phyloP scores from a whole-genome alignment of 176 grass and related monocot species.

The Themeda triandra region DNA sequence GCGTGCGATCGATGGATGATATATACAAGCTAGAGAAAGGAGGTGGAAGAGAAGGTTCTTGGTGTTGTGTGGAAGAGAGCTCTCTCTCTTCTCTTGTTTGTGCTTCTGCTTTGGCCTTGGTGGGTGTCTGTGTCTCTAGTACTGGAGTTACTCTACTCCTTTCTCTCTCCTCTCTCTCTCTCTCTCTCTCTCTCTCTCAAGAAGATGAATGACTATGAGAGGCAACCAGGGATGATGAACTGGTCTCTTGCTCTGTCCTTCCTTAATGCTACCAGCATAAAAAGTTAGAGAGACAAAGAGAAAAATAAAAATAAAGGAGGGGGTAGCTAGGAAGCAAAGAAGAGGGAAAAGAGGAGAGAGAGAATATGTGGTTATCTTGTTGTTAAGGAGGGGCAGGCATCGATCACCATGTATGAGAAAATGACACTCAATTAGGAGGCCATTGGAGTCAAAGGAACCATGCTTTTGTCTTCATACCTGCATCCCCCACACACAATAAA shows the following conservation, averaged over 20 bases:
- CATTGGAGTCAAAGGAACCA: slow-evolving; percentile 45
- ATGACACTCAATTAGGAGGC: slow-evolving; percentile 53
- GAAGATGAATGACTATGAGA: slow-evolving; percentile 24
- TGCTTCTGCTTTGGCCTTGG: slow-evolving; percentile 40
- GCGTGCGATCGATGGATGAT: slow-evolving; percentile 22
- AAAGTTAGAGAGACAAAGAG: slow-evolving; percentile 39
- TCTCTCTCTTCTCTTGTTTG: slow-evolving; percentile 3
- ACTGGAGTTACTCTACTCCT: slow-evolving; percentile 34
- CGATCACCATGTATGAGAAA: slow-evolving; percentile 61
- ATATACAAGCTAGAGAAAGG: neutral
- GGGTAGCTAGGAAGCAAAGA: neutral
- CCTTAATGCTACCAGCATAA: slow-evolving; percentile 52
- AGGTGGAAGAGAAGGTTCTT: slow-evolving; percentile 28
- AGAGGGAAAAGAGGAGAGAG: neutral
- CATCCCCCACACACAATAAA: neutral
- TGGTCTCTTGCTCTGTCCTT: slow-evolving; percentile 65
- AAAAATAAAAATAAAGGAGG: neutral
- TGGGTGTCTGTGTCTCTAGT: slow-evolving; percentile 45
- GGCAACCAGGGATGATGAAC: slow-evolving; percentile 59
- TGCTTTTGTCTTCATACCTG: slow-evolving; percentile 42
- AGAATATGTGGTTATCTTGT: slow-evolving; percentile 37
- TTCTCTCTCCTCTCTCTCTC: neutral
- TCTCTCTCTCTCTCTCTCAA: neutral
- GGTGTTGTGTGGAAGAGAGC: slow-evolving; percentile 20
- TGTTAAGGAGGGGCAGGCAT: slow-evolving; percentile 35